Evolutionary conservation across 768 basidiomycete species (phyloP), one percentile per base, ranked within the genome.

Genomic region (Lentinula lateritia): DNA sequence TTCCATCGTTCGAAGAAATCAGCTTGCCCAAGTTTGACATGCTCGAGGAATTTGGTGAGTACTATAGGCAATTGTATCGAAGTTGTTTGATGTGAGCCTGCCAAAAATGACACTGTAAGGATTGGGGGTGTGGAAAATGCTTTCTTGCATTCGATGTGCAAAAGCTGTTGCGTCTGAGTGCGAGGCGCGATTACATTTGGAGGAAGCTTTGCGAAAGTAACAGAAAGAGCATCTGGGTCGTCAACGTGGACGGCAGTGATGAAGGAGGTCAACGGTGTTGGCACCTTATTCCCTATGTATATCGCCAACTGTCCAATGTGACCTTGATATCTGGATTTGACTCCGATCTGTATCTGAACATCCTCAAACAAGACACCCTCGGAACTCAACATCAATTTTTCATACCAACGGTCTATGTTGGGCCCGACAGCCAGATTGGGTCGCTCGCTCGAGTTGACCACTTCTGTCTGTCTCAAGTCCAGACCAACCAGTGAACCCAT

Each of bases 1-100:
- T 94, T 95, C 97, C 97, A 99, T 56, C 97, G 80, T 73, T 98
- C 95, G 74, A 98, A 99, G 81, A 98, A 99, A 66, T 97, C 92
- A 0, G 83, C 76, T 63, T 83, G 80, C 10, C 84, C 86, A 38
- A 99, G 83, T 68, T 87, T 89, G 65, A 98, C 95, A 28, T 92
- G 91, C 69, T 97, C 96, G 60, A 98, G 83, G 74, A 99, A 99
- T 73, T 96, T 94, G 43, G 89, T 89, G 60, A 97, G 68, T 48
- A 92, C 83, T 65, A 99, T 85, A 10, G 97, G 97, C 28, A 99
- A 79, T 52, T 87, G 85, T 61, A 98, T 74, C 9, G 89, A 86
- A 58, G 95, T 78, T 6, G 91, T 86, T 70, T 96, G 94, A 66
- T 95, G 89, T 8, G 95, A 89, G 32, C 95, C 95, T 10, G 95